Evolutionary conservation across 1,139 yeast species (phyloP), one percentile per base, ranked within the genome.

Genomic region (Yamadazyma friedrichii): DNA sequence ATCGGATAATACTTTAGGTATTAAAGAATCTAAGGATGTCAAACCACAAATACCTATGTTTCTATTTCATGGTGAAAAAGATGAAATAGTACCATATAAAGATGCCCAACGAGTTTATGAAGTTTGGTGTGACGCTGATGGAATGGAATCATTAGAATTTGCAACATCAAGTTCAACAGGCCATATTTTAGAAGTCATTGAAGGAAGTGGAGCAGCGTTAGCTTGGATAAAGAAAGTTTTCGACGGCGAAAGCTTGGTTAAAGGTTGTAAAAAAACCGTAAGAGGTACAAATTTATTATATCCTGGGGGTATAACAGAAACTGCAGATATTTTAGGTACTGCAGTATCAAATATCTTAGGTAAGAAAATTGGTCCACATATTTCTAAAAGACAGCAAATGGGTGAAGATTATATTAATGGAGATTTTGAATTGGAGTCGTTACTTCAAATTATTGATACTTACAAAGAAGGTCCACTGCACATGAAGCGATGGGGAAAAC

Each of bases 21-120:
- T 51, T 15, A 28, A 42, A 13, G n/a, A 26, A 15, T 27, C 53
- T 8, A 42, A 52, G 35, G 44, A 44, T 15, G 43, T 50, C 3
- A 45, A 35, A 9, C 72, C 72, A 1, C 49, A 60, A 30, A 54
- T 64, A 6, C 72, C 72, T 1, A 31, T 67, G 2, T 65, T 65
- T 40, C 50, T 66, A 4, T 66, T 57, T 49, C 72, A 67, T 42
- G 68, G 68, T 0, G 33, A 47, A 11, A 38, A 49, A 5, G 73
- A 66, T 45, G 56, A 55, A 16, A 51, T 67, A 30, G 62, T 62
- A 20, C 69, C 70, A 1, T 55, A 55, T 36, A 49, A 43, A 12
- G 59, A 56, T 33, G 51, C 62, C 0, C 49, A 51, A 35, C 52
- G 62, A 41, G 58, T 54, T 1, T 65, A 56, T 42, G 52, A 62